phyloP scores from a whole-genome alignment of 1,139 yeast species.

The Saccharomyces pastorianus region DNA sequence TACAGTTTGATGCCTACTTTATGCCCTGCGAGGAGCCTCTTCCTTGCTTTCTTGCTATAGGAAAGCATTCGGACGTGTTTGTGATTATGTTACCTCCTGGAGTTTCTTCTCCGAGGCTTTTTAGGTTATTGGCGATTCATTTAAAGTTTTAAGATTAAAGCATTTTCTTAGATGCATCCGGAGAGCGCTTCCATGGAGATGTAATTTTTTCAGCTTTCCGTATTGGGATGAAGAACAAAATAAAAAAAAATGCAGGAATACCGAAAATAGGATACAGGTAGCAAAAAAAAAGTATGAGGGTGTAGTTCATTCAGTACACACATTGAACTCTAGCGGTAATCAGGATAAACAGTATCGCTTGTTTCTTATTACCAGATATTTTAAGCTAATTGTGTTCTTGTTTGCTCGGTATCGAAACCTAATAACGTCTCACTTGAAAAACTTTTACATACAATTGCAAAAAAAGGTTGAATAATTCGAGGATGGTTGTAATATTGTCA shows the following conservation, averaged over 20 bases:
- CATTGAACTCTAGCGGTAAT: too few relatives aligned
- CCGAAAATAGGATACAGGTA: background rate
- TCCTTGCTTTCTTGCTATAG: background rate
- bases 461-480: background rate
- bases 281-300: background rate
- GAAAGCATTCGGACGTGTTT: background rate
- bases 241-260: background rate
- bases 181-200: background rate
- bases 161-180: background rate
- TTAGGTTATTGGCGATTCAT: background rate
- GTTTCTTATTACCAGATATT: too few relatives aligned
- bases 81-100: background rate
- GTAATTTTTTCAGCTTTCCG: background rate
- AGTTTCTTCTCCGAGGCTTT: background rate
- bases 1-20: background rate
- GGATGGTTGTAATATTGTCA: background rate
- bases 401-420: too few relatives aligned
- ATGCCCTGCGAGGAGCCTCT: background rate
- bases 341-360: too few relatives aligned
- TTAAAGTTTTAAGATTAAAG: background rate
- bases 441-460: too few relatives aligned
- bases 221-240: background rate
- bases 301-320: too few relatives aligned
- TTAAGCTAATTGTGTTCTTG: too few relatives aligned
- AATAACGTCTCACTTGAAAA: too few relatives aligned